Evolutionary conservation across 192 early-diverging fungal genomes (phyloP).

Genomic region (Backusella macrospora): DNA sequence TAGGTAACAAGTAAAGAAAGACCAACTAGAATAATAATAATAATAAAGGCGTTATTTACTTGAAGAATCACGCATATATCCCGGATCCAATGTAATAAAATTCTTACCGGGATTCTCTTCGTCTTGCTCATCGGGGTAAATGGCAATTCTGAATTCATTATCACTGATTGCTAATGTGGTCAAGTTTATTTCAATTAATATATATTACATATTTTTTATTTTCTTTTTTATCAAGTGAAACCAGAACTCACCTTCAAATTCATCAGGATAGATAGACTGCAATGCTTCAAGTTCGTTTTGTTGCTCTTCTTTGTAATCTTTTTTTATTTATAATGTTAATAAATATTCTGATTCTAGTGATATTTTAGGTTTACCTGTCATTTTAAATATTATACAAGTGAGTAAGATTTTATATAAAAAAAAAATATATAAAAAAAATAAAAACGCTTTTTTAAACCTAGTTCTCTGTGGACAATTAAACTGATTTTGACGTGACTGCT

Average conservation of each 20-base stretch:
- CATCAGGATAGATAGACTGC: slow-evolving; percentile 81
- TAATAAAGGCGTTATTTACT: neutral
- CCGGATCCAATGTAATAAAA: neutral
- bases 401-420: too few species aligned
- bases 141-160: slow-evolving; percentile 60
- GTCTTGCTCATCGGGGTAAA: slow-evolving; percentile 67
- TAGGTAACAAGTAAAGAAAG: slow-evolving; percentile 63
- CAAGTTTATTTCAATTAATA: neutral
- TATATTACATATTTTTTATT: too few species aligned
- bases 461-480: too few species aligned
- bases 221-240: neutral
- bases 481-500: too few species aligned
- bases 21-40: slow-evolving; percentile 32
- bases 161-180: slow-evolving; percentile 24
- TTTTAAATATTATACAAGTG: too few species aligned
- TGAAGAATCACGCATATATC: neutral
- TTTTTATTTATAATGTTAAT: neutral
- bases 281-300: slow-evolving; percentile 79
- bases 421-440: too few species aligned
- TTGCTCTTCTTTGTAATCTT: slow-evolving; percentile 79
- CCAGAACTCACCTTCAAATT: slow-evolving; percentile 56
- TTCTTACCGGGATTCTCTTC: slow-evolving; percentile 56
- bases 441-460: too few species aligned
- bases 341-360: too few species aligned
- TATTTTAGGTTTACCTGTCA: too few species aligned